Evolutionary conservation across 1,139 yeast species (phyloP).

Genomic region (Yamadazyma blattariae): DNA sequence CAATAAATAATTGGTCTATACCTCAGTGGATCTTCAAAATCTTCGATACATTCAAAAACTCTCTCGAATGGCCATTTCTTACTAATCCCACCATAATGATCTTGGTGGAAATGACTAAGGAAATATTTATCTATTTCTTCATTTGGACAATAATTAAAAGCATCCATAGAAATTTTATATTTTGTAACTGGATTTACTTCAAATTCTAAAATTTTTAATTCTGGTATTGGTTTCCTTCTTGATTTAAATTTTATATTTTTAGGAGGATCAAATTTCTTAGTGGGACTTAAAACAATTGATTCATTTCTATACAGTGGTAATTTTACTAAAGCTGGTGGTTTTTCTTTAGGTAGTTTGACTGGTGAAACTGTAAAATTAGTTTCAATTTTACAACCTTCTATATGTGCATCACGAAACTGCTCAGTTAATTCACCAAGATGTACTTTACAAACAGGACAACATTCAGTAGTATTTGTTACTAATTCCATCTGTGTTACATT

Average conservation of each 20-base stretch:
- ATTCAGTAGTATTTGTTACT: background rate
- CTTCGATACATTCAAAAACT: constrained; percentile 28
- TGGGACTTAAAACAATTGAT: constrained; percentile 11
- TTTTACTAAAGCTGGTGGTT: constrained; percentile 9
- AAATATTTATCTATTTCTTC: constrained; percentile 50
- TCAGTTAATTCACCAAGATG: constrained; percentile 9
- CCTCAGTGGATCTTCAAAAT: constrained; percentile 40
- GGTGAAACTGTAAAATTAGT: constrained; percentile 6
- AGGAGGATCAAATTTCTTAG: constrained; percentile 13
- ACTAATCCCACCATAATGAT: constrained; percentile 85
- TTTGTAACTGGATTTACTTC: constrained; percentile 16
- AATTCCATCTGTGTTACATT: constrained; percentile 9
- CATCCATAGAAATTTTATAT: constrained; percentile 59
- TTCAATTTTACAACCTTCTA: constrained; percentile 9
- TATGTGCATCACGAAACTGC: constrained; percentile 9
- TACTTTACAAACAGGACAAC: constrained; percentile 20
- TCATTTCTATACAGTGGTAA: constrained; percentile 15
- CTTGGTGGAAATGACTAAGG: constrained; percentile 85
- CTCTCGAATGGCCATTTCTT: constrained; percentile 65
- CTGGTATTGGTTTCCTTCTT: constrained; percentile 46
- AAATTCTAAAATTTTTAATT: constrained; percentile 51
- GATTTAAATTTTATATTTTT: constrained; percentile 14
- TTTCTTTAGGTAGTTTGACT: constrained; percentile 5
- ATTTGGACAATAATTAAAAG: constrained; percentile 56
- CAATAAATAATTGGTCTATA: constrained; percentile 55